Conservation (phyloP, 768 basidiomycete genomes). For the Arthromyces matolae region DNA sequence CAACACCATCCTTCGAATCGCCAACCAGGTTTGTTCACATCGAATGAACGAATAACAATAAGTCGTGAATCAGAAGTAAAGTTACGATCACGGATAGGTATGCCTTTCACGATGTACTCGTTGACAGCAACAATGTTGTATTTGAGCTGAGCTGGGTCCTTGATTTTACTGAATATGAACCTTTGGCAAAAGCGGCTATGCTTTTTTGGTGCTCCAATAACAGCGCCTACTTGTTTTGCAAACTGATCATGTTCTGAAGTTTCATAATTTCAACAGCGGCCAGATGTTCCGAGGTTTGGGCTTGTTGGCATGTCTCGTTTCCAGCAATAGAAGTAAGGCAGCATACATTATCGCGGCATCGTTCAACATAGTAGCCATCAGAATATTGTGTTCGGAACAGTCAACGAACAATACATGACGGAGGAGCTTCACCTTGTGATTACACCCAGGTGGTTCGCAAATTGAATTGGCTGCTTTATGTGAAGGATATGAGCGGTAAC, state of each 20-base stretch:
- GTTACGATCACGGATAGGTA: constrained; percentile 92
- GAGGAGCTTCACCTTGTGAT: constrained; percentile 83
- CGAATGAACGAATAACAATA: constrained; percentile 98
- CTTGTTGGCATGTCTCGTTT: constrained; percentile 98
- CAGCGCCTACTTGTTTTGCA: constrained; percentile 95
- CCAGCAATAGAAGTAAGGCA: constrained; percentile 93
- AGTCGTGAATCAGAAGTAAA: constrained; percentile 89
- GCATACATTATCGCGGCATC: constrained; percentile 99
- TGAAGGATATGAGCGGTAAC: constrained; percentile 90
- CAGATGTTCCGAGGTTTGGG: constrained; percentile 97
- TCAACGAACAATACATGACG: constrained; percentile 99
- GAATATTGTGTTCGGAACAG: constrained; percentile 96
- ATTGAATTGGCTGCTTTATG: constrained; percentile 92
- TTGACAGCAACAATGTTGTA: constrained; percentile 99
- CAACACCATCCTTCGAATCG: constrained; percentile 96
- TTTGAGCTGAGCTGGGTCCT: constrained; percentile 94
- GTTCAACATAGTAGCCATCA: constrained; percentile 99
- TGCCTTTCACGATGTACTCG: constrained; percentile 96
- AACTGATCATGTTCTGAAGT: constrained; percentile 93
- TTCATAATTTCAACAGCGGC: constrained; percentile 99
- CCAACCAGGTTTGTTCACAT: constrained; percentile 99
- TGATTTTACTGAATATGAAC: too few relatives aligned
- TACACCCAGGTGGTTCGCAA: constrained; percentile 92
- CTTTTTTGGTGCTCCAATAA: constrained; percentile 96
- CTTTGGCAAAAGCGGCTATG: constrained; percentile 93